Percentiles rank a stretch among this genome's conserved stretches.
phyloP scores from a whole-genome alignment of 495 filamentous ascomycete genomes.

The Penicillium silybi region DNA sequence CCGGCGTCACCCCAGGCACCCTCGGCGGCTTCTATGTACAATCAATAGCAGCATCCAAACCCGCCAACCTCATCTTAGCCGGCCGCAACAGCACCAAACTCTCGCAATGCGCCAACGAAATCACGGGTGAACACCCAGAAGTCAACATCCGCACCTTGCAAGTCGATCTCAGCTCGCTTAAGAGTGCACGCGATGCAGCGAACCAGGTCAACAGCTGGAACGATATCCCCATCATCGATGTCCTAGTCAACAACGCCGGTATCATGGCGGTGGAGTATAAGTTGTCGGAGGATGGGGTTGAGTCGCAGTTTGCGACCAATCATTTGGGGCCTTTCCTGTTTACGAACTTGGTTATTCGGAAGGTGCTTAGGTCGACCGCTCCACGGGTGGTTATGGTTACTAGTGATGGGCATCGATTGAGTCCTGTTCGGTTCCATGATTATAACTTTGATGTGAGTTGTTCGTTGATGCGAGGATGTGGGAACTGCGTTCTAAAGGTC shows the following conservation, averaged over 20 bases:
- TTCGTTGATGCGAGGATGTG: not conserved
- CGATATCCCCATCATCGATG: constrained; percentile 54
- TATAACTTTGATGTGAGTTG: constrained; percentile 46
- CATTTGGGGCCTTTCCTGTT: constrained; percentile 58
- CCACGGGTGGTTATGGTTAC: constrained; percentile 27
- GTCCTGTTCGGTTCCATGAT: constrained; percentile 48
- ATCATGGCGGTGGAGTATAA: constrained; percentile 50
- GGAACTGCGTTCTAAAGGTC: constrained; percentile 18
- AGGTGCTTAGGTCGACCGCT: constrained; percentile 27
- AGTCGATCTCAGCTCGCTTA: constrained; percentile 40
- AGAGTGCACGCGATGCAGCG: constrained; percentile 46
- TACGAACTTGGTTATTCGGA: constrained; percentile 51
- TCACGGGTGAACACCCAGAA: constrained; percentile 28
- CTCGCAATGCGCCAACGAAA: constrained; percentile 28
- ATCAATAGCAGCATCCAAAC: constrained; percentile 46
- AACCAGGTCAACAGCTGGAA: constrained; percentile 39
- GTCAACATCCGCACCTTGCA: constrained; percentile 31
- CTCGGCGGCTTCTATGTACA: constrained; percentile 46
- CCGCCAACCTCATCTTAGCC: constrained; percentile 51
- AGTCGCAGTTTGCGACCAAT: constrained; percentile 54
- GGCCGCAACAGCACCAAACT: constrained; percentile 43
- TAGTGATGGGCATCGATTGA: constrained; percentile 37
- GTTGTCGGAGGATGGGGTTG: constrained; percentile 38
- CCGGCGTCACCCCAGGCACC: constrained; percentile 44
- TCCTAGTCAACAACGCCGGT: constrained; percentile 69